Conservation (phyloP, 1,284 basidiomycete species). For the Heterobasidion annosum region DNA sequence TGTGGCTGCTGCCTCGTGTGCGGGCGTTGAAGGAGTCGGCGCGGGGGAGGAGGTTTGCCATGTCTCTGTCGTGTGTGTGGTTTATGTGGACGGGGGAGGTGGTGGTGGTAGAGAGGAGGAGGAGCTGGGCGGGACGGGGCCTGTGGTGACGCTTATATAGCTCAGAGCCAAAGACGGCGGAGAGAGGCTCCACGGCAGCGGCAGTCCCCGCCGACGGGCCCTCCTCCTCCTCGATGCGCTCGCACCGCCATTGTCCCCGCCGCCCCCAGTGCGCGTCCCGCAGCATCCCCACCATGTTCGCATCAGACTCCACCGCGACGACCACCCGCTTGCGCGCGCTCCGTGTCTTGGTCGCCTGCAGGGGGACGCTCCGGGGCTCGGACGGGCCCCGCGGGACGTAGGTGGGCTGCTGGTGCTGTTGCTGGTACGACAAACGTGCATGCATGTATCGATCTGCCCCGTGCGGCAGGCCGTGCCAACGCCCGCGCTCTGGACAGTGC, state of each 20-base stretch:
- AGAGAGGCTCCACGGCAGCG: background rate
- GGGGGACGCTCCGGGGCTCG: background rate
- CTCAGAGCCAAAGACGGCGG: background rate
- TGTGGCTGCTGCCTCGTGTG: slow-evolving; percentile 57
- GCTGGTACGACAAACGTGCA: slow-evolving; percentile 7
- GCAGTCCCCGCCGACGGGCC: background rate
- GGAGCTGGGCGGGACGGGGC: slow-evolving; percentile 7
- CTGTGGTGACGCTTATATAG: slow-evolving; percentile 13
- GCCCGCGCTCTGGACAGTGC: background rate
- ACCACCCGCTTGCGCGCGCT: background rate
- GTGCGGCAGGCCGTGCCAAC: background rate
- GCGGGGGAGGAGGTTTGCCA: slow-evolving; percentile 11
- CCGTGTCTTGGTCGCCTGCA: background rate
- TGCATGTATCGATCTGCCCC: slow-evolving; percentile 6
- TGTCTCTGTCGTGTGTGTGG: background rate
- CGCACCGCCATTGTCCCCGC: background rate
- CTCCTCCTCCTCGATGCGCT: slow-evolving; percentile 3
- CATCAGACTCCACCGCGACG: background rate
- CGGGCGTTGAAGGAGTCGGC: slow-evolving; percentile 33
- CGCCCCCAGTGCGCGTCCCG: background rate
- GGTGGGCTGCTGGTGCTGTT: background rate
- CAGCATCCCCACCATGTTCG: background rate
- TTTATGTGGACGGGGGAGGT: background rate
- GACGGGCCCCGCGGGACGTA: background rate
- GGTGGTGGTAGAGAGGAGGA: slow-evolving; percentile 5